A percentile compares a stretch with the other conserved stretches of the same genome.
phyloP scores from a whole-genome alignment of 768 basidiomycete species.

The Thelephora ganbajun region DNA sequence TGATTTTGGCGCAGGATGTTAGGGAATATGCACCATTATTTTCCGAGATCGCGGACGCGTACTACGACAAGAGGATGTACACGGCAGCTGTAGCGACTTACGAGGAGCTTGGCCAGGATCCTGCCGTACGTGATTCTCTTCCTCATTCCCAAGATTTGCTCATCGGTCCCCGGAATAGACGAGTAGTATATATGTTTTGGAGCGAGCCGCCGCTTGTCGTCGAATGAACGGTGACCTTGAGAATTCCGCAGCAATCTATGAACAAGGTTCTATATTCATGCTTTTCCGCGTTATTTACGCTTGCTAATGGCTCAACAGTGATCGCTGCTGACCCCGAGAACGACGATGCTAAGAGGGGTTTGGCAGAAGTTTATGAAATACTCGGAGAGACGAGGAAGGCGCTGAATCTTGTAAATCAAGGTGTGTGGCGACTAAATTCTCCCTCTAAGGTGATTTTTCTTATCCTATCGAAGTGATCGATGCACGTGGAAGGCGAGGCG shows the following conservation, averaged over 20 bases:
- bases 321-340: conserved; percentile 61
- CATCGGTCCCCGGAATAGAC: conserved; percentile 31
- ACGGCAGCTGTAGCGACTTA: conserved; percentile 72
- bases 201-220: conserved; percentile 73
- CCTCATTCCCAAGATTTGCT: background rate
- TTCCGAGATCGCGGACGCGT: conserved; percentile 75
- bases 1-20: conserved; percentile 59
- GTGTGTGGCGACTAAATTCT: conserved; percentile 23
- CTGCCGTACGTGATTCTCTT: conserved; percentile 35
- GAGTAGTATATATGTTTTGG: conserved; percentile 52
- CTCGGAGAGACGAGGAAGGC: conserved; percentile 70
- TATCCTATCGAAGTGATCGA: conserved; percentile 17
- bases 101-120: conserved; percentile 60
- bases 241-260: conserved; percentile 73
- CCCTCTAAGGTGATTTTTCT: background rate
- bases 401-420: conserved; percentile 72
- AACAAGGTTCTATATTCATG: conserved; percentile 41
- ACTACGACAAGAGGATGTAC: conserved; percentile 63
- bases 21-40: conserved; percentile 69
- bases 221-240: conserved; percentile 61
- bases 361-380: too few relatives aligned
- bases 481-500: conserved; percentile 13
- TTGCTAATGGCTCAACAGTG: conserved; percentile 31
- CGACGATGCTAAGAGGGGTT: too few relatives aligned
- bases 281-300: background rate